A percentile compares a stretch with the other conserved stretches of the same genome.
These are phyloP conservation scores for Hansenula sp. DNA, from an alignment of 1,139 yeast genomes.

Conservation along the genomic window DNA sequence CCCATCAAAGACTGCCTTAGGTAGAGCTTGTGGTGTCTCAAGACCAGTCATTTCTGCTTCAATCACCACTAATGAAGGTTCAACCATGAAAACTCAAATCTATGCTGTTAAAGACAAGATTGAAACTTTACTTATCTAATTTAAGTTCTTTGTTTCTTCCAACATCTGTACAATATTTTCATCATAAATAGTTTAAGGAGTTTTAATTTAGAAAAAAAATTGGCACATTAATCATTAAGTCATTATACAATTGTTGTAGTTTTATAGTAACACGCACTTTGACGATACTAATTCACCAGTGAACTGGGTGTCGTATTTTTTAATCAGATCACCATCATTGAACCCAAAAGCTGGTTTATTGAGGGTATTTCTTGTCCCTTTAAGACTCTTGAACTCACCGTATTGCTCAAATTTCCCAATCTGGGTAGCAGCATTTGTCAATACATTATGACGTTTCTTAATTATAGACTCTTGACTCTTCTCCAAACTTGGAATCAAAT, in stretches of 20 bases:
- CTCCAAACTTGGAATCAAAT: conserved; percentile 3
- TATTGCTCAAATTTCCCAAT: background rate
- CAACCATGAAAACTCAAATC: conserved; percentile 95
- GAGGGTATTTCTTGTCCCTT: background rate
- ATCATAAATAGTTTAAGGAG: too few species aligned
- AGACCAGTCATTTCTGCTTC: conserved; percentile 99
- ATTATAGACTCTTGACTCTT: background rate
- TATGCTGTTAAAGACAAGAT: conserved; percentile 98
- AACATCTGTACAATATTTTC: background rate
- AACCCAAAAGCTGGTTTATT: background rate
- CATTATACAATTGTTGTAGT: background rate
- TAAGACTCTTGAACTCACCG: conserved; percentile 2
- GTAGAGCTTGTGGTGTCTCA: conserved; percentile 99
- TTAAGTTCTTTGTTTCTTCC: conserved; percentile 5
- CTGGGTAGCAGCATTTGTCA: background rate
- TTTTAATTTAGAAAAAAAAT: too few species aligned
- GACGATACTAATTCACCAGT: conserved; percentile 5
- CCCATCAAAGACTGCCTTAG: conserved; percentile 97
- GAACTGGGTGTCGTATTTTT: conserved; percentile 5
- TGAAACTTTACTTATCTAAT: conserved; percentile 91
- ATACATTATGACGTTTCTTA: background rate
- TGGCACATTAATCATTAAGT: too few species aligned
- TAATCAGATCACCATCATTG: conserved; percentile 18
- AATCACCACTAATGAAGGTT: conserved; percentile 97
- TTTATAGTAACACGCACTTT: conserved; percentile 7